Evolutionary conservation across 768 basidiomycete species (phyloP).

Genomic region (Suillus subluteus): DNA sequence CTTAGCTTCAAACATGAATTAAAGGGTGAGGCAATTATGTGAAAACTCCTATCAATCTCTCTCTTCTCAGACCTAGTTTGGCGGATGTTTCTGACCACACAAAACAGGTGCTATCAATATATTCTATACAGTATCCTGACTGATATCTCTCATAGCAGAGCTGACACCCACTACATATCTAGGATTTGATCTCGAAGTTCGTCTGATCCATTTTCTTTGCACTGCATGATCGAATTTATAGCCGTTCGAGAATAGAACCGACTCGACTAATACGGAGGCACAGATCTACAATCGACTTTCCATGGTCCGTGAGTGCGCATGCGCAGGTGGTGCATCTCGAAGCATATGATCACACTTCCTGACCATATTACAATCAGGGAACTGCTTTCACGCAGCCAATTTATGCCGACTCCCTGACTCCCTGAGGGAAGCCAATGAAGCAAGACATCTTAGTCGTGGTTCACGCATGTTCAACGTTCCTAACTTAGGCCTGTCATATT

Average conservation of each 20-base stretch:
- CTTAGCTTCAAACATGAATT: neutral
- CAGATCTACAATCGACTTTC: neutral
- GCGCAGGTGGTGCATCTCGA: constrained; percentile 1
- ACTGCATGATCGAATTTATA: constrained; percentile 5
- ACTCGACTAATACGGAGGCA: neutral
- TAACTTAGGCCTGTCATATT: neutral
- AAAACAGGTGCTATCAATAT: neutral
- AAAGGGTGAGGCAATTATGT: neutral
- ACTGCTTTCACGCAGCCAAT: neutral
- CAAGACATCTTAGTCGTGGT: constrained; percentile 8
- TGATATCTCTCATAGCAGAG: neutral
- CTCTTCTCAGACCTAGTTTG: neutral
- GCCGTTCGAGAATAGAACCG: neutral
- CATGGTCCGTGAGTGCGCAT: neutral
- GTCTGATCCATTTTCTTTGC: neutral
- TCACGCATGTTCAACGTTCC: neutral
- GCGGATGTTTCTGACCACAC: neutral
- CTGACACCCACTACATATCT: neutral
- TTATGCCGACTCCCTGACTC: neutral
- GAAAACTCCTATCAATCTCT: neutral
- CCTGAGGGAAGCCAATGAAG: constrained; percentile 3
- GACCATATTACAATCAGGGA: constrained; percentile 1
- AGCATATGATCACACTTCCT: constrained; percentile 2
- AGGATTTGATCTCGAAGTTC: neutral
- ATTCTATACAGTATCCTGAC: neutral